Conservation (phyloP, 2,329 filamentous ascomycete species). For the Pyrenochaeta sp. region DNA sequence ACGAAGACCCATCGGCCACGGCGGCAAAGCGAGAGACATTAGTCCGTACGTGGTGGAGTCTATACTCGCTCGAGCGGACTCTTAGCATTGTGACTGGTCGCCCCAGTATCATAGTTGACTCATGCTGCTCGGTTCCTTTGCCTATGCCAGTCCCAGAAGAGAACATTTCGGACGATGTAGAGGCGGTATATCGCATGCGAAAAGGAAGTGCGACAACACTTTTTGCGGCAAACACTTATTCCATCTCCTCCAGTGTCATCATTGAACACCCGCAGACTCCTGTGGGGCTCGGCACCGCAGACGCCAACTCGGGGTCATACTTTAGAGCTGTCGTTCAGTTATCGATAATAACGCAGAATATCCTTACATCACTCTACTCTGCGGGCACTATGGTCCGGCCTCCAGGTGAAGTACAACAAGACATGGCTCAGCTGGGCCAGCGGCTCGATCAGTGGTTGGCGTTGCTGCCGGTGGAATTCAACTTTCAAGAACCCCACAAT, state of each 20-base stretch:
- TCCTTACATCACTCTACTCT: slow-evolving; percentile 49
- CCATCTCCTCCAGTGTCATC: slow-evolving; percentile 4
- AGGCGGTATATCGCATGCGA: slow-evolving; percentile 14
- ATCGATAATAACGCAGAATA: slow-evolving; percentile 44
- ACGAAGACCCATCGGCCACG: slow-evolving; percentile 40
- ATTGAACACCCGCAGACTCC: slow-evolving; percentile 9
- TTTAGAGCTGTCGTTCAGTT: slow-evolving; percentile 39
- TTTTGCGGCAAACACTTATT: not conserved
- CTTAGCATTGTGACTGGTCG: slow-evolving; percentile 52
- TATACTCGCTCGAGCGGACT: slow-evolving; percentile 51
- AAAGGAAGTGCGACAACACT: slow-evolving; percentile 7
- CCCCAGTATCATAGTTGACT: slow-evolving; percentile 49
- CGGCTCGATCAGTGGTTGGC: slow-evolving; percentile 47
- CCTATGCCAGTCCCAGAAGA: slow-evolving; percentile 38
- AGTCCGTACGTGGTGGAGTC: slow-evolving; percentile 53
- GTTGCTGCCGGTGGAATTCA: slow-evolving; percentile 40
- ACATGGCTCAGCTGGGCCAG: slow-evolving; percentile 40
- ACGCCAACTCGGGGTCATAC: slow-evolving; percentile 33
- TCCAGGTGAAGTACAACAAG: slow-evolving; percentile 43
- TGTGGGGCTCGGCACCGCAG: not conserved
- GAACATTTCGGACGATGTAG: slow-evolving; percentile 17
- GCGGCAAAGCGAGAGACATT: slow-evolving; percentile 46
- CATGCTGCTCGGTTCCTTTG: slow-evolving; percentile 45
- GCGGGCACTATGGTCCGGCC: slow-evolving; percentile 42
- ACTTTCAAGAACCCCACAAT: slow-evolving; percentile 27